Conservation (phyloP, 2,329 filamentous ascomycete genomes). For the Sclerotinia sclerotiorum region DNA sequence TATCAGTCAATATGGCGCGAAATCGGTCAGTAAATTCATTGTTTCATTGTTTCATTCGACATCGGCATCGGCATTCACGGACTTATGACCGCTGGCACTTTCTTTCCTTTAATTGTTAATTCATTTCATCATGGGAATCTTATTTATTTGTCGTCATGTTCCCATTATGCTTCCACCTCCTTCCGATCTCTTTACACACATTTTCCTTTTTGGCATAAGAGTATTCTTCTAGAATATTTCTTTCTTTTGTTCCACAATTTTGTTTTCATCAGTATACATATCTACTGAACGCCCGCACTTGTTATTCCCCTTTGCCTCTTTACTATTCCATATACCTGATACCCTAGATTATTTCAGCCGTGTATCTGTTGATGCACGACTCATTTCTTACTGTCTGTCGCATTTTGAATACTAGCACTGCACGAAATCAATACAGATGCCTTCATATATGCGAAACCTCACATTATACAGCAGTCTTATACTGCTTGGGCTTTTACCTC, state of each 20-base stretch:
- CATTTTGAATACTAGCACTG: not conserved
- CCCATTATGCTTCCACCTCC: not conserved
- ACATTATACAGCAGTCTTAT: constrained; percentile 13
- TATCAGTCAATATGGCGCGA: not conserved
- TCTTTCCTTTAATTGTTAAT: not conserved
- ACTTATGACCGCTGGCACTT: not conserved
- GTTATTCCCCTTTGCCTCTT: not conserved
- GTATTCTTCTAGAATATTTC: constrained; percentile 5
- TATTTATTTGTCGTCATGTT: constrained; percentile 8
- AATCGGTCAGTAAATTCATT: not conserved
- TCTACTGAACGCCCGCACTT: constrained; percentile 7
- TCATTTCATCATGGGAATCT: not conserved
- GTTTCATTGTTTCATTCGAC: not conserved
- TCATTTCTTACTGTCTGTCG: not conserved
- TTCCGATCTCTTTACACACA: not conserved
- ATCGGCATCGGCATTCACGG: constrained; percentile 1
- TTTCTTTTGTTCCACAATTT: constrained; percentile 20
- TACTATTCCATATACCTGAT: not conserved
- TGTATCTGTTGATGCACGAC: not conserved
- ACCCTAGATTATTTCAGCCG: not conserved
- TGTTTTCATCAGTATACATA: constrained; percentile 16
- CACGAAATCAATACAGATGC: constrained; percentile 18
- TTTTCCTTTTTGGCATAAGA: not conserved
- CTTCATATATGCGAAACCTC: constrained; percentile 5
- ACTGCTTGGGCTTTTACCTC: constrained; percentile 24